These are phyloP conservation scores for Gossypioides kirkii DNA, from an alignment of 345 rosid species.

Conservation along the genomic window DNA sequence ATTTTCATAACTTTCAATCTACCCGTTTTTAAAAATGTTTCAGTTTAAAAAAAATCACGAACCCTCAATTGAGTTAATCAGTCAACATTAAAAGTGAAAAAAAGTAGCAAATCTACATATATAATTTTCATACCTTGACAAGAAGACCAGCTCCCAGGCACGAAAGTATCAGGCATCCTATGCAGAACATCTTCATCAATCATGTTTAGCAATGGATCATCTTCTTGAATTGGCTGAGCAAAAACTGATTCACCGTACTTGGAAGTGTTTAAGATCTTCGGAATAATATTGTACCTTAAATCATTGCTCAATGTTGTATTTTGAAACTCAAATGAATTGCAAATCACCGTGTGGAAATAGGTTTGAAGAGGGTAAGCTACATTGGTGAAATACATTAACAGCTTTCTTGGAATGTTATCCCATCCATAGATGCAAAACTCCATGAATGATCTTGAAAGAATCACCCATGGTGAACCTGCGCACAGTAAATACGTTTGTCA, in stretches of 20 bases:
- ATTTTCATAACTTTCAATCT: no score
- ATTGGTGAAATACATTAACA: constrained; percentile 35
- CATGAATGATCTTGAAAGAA: constrained; percentile 19
- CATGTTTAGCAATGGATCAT: constrained; percentile 11
- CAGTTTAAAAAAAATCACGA: no score
- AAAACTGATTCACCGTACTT: constrained; percentile 1
- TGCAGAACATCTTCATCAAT: constrained; percentile 8
- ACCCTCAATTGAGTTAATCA: no score
- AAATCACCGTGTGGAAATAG: constrained; percentile 47
- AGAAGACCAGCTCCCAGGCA: background rate
- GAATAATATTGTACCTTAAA: background rate
- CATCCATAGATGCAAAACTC: constrained; percentile 31
- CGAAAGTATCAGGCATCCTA: background rate
- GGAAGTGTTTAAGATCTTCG: background rate
- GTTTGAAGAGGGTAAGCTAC: constrained; percentile 45
- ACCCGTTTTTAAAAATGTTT: no score
- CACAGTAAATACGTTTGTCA: background rate
- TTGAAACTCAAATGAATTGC: constrained; percentile 34
- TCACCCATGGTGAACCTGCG: constrained; percentile 43
- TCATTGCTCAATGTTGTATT: constrained; percentile 3
- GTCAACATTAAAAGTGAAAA: no score
- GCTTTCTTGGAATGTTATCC: constrained; percentile 31
- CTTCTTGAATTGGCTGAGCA: constrained; percentile 1
- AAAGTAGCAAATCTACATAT: no score
- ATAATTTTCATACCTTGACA: constrained; percentile 3